Base-by-base conservation (phyloP, 2,329 filamentous ascomycete genomes). In the Zymoseptoria brevis region DNA sequence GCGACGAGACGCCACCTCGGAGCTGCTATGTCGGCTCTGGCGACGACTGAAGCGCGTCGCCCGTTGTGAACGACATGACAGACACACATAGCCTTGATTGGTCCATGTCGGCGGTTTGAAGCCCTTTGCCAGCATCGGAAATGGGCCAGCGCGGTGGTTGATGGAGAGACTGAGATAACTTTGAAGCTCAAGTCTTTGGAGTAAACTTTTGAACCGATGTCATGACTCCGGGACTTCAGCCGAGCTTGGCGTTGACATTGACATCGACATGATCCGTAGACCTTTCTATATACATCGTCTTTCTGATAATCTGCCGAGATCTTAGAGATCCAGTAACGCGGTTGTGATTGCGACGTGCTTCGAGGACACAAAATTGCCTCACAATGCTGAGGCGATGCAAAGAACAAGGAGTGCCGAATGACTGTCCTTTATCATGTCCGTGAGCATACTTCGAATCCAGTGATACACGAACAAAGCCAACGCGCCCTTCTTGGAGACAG, bases 81-180 rank as follows among this genome's bases (percentile, higher is more conserved):
- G 56, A 54, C 63, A 65, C 45, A 66, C 60, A 50, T 64, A 58
- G 50, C 60, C 63, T 56, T 61, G 60, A 24, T 48, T 57, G 58
- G 57, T 66, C 63, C 63, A 62, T 65, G 56, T 56, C 59, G 55
- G 62, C 54, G 57, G 26, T 29, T 62, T 62, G 11, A 57, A 52
- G 16, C 45, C 50, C 24, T 57, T 58, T 54, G 57, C 57, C 62
- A 65, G 64, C 64, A 65, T 65, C 57, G 58, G 53, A 30, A 16
- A 30, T 45, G 35, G 16, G 13, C 35, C 35, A 45, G 35, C 13
- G 13, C 35, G 35, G 16, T 45, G 35, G 35, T 16, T 6, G 16
- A n/a, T 45, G 16, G 11, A 45, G 6, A 45, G 13, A 13, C 13
- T n/a, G 35, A 16, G 35, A 16, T 45, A 11, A n/a, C 2, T 16